A percentile compares a stretch with the other conserved stretches of the same genome.
These are phyloP conservation scores for Parastagonospora nodorum DNA, from an alignment of 2,329 filamentous ascomycete species.

Conservation along the genomic window DNA sequence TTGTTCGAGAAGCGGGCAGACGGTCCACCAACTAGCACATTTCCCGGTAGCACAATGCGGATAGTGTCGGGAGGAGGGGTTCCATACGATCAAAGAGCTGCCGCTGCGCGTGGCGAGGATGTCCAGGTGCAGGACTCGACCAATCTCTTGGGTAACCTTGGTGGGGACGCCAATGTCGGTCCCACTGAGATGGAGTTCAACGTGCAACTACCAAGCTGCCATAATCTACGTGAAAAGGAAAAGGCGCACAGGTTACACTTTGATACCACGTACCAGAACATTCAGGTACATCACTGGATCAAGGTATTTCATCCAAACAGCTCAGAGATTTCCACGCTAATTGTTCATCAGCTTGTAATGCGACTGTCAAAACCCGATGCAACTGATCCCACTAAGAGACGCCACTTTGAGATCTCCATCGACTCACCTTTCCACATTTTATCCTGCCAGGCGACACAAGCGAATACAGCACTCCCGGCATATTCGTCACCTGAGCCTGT, in stretches of 20 bases:
- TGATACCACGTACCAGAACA: conserved; percentile 91
- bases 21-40: conserved; percentile 72
- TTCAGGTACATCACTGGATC: conserved; percentile 95
- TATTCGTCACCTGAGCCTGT: conserved; percentile 66
- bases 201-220: conserved; percentile 87
- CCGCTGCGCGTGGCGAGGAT: conserved; percentile 61
- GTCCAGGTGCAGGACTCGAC: conserved; percentile 60
- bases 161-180: conserved; percentile 74
- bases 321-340: conserved; percentile 7
- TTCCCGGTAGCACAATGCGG: conserved; percentile 74
- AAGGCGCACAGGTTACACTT: conserved; percentile 72
- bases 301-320: conserved; percentile 65
- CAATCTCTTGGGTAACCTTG: conserved; percentile 81
- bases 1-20: conserved; percentile 89
- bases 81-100: conserved; percentile 64
- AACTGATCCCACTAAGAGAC: conserved; percentile 75
- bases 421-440: conserved; percentile 94
- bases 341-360: conserved; percentile 76
- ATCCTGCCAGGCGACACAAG: conserved; percentile 89
- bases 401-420: conserved; percentile 95
- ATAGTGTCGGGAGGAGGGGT: conserved; percentile 82
- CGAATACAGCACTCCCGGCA: conserved; percentile 82
- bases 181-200: conserved; percentile 95
- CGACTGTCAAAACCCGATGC: conserved; percentile 84
- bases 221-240: conserved; percentile 77